Evolutionary conservation across 2,329 filamentous ascomycete species (phyloP).

Genomic region (Elsinoe perseae): DNA sequence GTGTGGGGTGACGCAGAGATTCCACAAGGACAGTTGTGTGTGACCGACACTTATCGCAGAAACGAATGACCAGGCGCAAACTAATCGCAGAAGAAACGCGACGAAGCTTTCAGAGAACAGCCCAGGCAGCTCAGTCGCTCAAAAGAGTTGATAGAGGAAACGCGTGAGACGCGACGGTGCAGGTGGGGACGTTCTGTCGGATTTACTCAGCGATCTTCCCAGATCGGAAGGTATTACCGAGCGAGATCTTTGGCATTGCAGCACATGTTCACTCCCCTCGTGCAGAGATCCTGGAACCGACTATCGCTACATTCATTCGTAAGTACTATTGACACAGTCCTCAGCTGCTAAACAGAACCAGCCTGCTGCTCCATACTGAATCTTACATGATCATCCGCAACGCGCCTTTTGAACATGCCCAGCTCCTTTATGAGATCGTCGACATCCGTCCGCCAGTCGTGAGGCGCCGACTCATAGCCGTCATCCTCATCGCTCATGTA

Average conservation of each 20-base stretch:
- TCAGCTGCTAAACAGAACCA: neutral
- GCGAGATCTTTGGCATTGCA: no score
- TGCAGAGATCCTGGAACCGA: neutral
- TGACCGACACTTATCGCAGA: neutral
- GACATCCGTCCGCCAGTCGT: slow-evolving; percentile 66
- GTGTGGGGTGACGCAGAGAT: neutral
- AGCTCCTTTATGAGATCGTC: slow-evolving; percentile 75
- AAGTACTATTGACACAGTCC: neutral
- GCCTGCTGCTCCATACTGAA: slow-evolving; percentile 34
- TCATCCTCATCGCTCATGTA: slow-evolving; percentile 45
- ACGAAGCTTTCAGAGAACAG: neutral
- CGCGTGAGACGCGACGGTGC: slow-evolving; percentile 7
- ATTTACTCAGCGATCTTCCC: neutral
- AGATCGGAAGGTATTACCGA: neutral
- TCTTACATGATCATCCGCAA: slow-evolving; percentile 69
- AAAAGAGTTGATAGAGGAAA: neutral
- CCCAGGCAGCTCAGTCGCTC: neutral
- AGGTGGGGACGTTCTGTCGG: neutral
- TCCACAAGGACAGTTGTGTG: neutral
- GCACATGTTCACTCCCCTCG: no score
- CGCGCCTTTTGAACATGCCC: slow-evolving; percentile 72
- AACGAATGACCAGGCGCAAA: neutral
- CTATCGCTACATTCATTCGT: slow-evolving; percentile 12
- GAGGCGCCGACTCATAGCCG: slow-evolving; percentile 32
- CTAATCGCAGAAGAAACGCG: neutral